Evolutionary conservation across 257 asterid species (phyloP).

Genomic region (Paraleonurus japonicus): DNA sequence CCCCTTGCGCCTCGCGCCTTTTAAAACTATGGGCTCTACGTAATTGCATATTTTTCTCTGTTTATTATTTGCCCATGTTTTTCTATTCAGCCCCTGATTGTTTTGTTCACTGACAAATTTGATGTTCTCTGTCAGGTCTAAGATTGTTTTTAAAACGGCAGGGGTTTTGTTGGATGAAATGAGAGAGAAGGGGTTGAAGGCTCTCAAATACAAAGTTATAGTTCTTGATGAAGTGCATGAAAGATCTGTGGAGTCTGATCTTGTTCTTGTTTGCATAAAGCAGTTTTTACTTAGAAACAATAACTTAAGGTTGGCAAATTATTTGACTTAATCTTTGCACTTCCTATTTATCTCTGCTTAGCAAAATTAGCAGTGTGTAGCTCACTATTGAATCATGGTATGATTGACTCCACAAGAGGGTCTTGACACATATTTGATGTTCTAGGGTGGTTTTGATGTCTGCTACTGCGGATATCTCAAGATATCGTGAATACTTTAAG

Average conservation of each 20-base stretch:
- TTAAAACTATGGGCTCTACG: too few relatives aligned
- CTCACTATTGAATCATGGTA: conserved; percentile 4
- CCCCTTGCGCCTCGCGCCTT: too few relatives aligned
- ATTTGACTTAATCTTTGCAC: background rate
- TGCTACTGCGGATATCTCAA: conserved; percentile 87
- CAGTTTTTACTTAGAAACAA: conserved; percentile 73
- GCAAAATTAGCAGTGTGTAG: background rate
- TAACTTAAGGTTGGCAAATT: conserved; percentile 58
- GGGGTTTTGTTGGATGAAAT: conserved; percentile 98
- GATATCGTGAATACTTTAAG: conserved; percentile 84
- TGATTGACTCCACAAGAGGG: conserved; percentile 17
- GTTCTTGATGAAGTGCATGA: conserved; percentile 98
- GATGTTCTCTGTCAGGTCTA: conserved; percentile 54
- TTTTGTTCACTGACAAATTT: conserved; percentile 18
- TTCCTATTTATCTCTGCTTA: background rate
- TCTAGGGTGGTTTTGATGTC: conserved; percentile 98
- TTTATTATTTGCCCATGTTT: conserved; percentile 8
- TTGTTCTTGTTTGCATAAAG: conserved; percentile 89
- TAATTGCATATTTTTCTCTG: conserved; percentile 1
- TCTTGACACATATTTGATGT: conserved; percentile 33
- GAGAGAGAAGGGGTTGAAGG: conserved; percentile 85
- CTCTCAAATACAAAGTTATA: conserved; percentile 88
- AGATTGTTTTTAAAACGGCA: conserved; percentile 94
- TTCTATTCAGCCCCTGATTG: conserved; percentile 18
- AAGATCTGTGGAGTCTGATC: conserved; percentile 98